phyloP scores from a whole-genome alignment of 2,329 filamentous ascomycete genomes.

The Botrytis porri region DNA sequence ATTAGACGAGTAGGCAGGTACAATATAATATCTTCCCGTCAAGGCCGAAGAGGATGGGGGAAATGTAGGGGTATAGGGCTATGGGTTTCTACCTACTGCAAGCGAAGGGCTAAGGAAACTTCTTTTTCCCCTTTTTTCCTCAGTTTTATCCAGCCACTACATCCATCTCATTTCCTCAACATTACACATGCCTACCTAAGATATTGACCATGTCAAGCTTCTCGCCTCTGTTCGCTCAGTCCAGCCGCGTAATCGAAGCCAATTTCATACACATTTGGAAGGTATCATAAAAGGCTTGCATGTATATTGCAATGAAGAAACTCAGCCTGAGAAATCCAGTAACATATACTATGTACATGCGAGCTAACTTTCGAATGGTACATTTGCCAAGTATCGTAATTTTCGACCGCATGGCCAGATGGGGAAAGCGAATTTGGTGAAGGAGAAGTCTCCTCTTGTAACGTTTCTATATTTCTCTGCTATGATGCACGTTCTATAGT shows the following conservation, averaged over 20 bases:
- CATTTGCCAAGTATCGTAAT: constrained; percentile 3
- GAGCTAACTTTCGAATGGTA: background rate
- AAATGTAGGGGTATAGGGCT: background rate
- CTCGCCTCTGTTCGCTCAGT: background rate
- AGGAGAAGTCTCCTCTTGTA: constrained; percentile 8
- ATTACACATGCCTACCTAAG: background rate
- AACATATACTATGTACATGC: background rate
- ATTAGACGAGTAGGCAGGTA: background rate
- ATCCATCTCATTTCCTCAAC: background rate
- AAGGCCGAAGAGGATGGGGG: background rate
- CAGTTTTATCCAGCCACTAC: background rate
- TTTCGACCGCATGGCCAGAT: background rate
- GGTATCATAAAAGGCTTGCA: constrained; percentile 14
- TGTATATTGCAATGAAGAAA: background rate
- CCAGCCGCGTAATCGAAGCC: constrained; percentile 6
- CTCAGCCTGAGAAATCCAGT: background rate
- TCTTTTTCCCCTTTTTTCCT: background rate
- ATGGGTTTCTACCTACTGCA: background rate
- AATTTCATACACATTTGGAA: constrained; percentile 1
- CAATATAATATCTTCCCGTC: background rate
- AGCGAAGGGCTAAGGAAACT: constrained; percentile 1
- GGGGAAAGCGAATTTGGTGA: constrained; percentile 1
- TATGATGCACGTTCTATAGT: background rate
- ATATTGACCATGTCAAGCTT: background rate
- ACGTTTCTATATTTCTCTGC: constrained; percentile 15